Evolutionary conservation across 768 basidiomycete genomes (phyloP), one percentile per base, ranked within the genome.

Genomic region (Cantharellus anzutake): DNA sequence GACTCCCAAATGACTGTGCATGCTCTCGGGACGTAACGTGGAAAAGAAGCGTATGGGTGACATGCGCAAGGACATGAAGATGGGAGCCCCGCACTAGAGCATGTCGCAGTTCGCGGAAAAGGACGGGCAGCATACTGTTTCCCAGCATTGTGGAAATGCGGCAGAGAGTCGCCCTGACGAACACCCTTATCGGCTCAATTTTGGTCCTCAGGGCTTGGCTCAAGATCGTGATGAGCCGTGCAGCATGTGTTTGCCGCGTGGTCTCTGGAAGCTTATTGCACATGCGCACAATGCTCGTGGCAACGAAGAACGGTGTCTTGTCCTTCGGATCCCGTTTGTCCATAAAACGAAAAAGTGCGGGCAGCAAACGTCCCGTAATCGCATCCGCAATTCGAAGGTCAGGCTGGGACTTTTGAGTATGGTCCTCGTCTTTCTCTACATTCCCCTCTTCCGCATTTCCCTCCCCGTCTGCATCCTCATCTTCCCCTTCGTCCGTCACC

Each of bases 61-160:
- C 82, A 62, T 83, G 86, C 1, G 93, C 92, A 39, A 97, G 75
- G 16, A 98, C 81, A 68, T 99, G 94, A 0, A 97, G 77, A 59
- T 98, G 94, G 1, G 96, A 94, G 3, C 96, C 96, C 20, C 93
- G 86, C 41, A 80, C 66, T 38, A 99, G 78, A 1, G 93, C 89
- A 0, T 75, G 79, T n/a, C 86, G 78, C 56, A 98, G 73, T 68
- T 97, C 92, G 41, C 80, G 80, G 42, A 97, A 70, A 39, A 86
- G 74, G 14, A 80, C 70, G 0, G 83, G 77, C 4, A 98, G 79
- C 67, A 86, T 88, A 0, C 75, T 70, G 0, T 86, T 78, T 0
- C 90, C 92, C 4, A 92, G 72, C 20, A 74, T 74, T 7, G 82
- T 74, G 1, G 79, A 80, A 52, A 97, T 90, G 55, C 84, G 85